These are phyloP conservation scores for Nigrospora sphaerica DNA, from an alignment of 2,329 filamentous ascomycete species.

Conservation along the genomic window DNA sequence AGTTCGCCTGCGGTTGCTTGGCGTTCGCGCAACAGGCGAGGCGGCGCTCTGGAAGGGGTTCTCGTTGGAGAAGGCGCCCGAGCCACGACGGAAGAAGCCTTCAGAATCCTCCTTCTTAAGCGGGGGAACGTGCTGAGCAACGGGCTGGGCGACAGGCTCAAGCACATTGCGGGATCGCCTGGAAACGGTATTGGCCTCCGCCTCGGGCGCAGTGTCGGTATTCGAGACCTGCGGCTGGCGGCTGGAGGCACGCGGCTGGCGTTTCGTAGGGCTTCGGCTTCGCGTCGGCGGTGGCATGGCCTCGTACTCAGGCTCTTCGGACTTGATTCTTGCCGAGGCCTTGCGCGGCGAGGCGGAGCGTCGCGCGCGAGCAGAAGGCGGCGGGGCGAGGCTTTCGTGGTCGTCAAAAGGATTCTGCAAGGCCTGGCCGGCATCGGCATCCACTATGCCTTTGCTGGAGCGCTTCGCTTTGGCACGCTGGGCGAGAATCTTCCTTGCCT, in stretches of 20 bases:
- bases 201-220: slow-evolving; percentile 38
- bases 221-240: slow-evolving; percentile 47
- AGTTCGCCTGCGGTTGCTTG: slow-evolving; percentile 43
- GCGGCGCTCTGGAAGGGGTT: slow-evolving; percentile 91
- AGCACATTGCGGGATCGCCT: slow-evolving; percentile 31
- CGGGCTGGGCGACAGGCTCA: not conserved
- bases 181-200: slow-evolving; percentile 31
- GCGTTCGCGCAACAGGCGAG: slow-evolving; percentile 50
- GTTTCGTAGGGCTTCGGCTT: slow-evolving; percentile 43
- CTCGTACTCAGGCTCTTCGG: slow-evolving; percentile 39
- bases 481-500: slow-evolving; percentile 68
- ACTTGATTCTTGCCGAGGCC: slow-evolving; percentile 43
- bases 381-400: slow-evolving; percentile 44
- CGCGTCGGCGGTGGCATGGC: slow-evolving; percentile 24
- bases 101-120: slow-evolving; percentile 49
- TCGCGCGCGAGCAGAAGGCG: slow-evolving; percentile 37
- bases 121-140: slow-evolving; percentile 24
- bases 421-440: slow-evolving; percentile 60
- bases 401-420: slow-evolving; percentile 54
- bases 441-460: slow-evolving; percentile 77
- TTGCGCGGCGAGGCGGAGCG: slow-evolving; percentile 51
- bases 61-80: slow-evolving; percentile 70
- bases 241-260: slow-evolving; percentile 46
- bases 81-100: slow-evolving; percentile 29
- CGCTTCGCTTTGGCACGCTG: slow-evolving; percentile 74